Percentiles rank a stretch among this genome's conserved stretches.
These are phyloP conservation scores for Margaritispora aquatica DNA, from an alignment of 495 filamentous ascomycete species.

Conservation along the genomic window DNA sequence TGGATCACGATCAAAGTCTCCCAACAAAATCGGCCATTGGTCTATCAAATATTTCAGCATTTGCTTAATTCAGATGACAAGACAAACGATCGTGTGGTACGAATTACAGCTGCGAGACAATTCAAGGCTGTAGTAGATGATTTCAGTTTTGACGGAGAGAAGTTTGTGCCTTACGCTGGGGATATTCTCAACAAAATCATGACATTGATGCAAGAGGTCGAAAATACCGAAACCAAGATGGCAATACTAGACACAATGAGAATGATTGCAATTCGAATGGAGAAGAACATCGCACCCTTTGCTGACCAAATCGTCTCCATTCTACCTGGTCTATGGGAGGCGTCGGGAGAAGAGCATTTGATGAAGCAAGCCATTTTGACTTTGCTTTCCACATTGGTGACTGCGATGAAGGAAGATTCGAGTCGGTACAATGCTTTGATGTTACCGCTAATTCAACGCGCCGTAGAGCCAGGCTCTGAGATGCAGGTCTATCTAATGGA, in stretches of 20 bases:
- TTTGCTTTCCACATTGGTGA: conserved; percentile 70
- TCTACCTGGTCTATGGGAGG: conserved; percentile 80
- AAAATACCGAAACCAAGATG: conserved; percentile 79
- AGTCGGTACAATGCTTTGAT: conserved; percentile 65
- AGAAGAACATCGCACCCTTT: conserved; percentile 64
- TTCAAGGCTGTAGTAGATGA: conserved; percentile 73
- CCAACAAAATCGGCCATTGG: conserved; percentile 54
- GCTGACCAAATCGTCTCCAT: conserved; percentile 73
- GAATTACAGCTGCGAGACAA: conserved; percentile 82
- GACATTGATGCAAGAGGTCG: conserved; percentile 71
- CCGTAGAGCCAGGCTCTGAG: conserved; percentile 72
- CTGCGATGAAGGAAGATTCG: conserved; percentile 70
- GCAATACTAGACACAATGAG: conserved; percentile 78
- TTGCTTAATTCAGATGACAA: conserved; percentile 71
- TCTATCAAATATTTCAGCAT: conserved; percentile 86
- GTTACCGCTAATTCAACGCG: conserved; percentile 70
- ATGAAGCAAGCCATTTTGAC: conserved; percentile 91
- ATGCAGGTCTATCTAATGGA: conserved; percentile 81
- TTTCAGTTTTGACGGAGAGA: conserved; percentile 65
- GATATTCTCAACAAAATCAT: conserved; percentile 64
- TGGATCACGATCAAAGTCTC: conserved; percentile 76
- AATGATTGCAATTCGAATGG: conserved; percentile 72
- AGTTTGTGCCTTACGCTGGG: conserved; percentile 68
- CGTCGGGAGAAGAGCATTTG: conserved; percentile 70
- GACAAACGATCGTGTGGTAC: conserved; percentile 85